These are phyloP conservation scores for Ogataea sp. DNA, from an alignment of 805 yeast genomes.

Conservation along the genomic window DNA sequence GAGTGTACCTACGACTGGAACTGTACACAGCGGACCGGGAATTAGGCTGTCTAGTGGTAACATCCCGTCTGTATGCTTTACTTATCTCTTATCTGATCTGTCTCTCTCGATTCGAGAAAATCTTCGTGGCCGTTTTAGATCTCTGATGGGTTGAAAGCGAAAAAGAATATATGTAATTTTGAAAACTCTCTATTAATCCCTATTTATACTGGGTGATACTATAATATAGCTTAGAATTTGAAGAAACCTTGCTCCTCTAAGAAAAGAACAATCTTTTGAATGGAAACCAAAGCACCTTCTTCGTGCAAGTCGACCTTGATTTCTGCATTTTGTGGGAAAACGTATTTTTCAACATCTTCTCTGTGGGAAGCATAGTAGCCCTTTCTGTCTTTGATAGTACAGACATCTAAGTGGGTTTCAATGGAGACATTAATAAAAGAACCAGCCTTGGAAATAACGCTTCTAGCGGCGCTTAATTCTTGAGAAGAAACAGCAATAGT, in stretches of 20 bases:
- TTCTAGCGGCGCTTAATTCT: constrained; percentile 34
- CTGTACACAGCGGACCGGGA: no score
- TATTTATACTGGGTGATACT: neutral
- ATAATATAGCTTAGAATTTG: constrained; percentile 26
- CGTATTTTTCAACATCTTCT: constrained; percentile 40
- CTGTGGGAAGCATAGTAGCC: constrained; percentile 39
- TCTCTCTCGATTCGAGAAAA: no score
- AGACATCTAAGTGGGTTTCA: constrained; percentile 37
- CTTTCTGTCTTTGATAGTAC: constrained; percentile 39
- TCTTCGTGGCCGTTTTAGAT: no score
- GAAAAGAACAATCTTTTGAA: constrained; percentile 62
- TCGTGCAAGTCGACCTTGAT: constrained; percentile 47
- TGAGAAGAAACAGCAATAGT: constrained; percentile 34
- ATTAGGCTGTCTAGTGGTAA: no score
- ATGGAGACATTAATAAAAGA: constrained; percentile 45
- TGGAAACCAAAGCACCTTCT: constrained; percentile 57
- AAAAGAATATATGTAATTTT: neutral
- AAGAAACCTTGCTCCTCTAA: constrained; percentile 83
- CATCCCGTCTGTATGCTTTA: no score
- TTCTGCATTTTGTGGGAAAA: constrained; percentile 45
- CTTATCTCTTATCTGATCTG: no score
- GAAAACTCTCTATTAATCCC: neutral
- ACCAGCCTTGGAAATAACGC: constrained; percentile 39
- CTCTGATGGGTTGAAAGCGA: neutral
- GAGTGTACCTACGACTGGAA: no score